Evolutionary conservation across 2,329 filamentous ascomycete genomes (phyloP), one percentile per base, ranked within the genome.

Genomic region (Cladorrhinum sp.): DNA sequence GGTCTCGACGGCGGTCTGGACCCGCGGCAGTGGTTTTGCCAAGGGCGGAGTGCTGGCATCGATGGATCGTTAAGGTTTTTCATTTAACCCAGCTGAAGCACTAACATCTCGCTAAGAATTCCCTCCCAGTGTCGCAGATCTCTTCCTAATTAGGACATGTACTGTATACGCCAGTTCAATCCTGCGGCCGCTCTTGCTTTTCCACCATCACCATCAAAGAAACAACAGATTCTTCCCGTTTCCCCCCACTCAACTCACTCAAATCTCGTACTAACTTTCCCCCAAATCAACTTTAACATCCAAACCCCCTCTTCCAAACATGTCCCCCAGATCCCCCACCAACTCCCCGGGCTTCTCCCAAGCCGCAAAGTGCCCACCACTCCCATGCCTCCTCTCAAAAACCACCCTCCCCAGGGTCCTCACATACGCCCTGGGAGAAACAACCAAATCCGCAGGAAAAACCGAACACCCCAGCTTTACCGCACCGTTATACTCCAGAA

Each of bases 281-380:
- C n/a, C n/a, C n/a, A n/a, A n/a, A n/a, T n/a, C 41, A 3, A 45
- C 16, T 8, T 7, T n/a, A 13, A 13, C 41, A 9, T 18, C 41
- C 6, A 13, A 22, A 45, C 16, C 20, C 22, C 41, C 27, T 61
- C 78, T 78, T 0, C 80, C 79, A 74, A 87, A 86, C 84, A 88
- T 87, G 6, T 74, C 75, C 63, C 75, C 75, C 58, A 88, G 62
- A 68, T 88, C 85, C 2, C 71, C 72, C 0, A 75, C 80, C 23
- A 88, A 72, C 4, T 76, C 72, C 22, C 82, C 75, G 0, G 85
- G 85, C 22, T 74, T 73, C 71, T 89, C 85, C 66, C 79, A 81
- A 0, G 85, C 81, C 1, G 83, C 84, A 67, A 88, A 88, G 69
- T 88, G 85, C 0, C 85, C 85, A 0, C 84, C 84, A 7, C 75